These are phyloP conservation scores for Aquilaria agallochum DNA, from an alignment of 441 rosid species.

Conservation along the genomic window DNA sequence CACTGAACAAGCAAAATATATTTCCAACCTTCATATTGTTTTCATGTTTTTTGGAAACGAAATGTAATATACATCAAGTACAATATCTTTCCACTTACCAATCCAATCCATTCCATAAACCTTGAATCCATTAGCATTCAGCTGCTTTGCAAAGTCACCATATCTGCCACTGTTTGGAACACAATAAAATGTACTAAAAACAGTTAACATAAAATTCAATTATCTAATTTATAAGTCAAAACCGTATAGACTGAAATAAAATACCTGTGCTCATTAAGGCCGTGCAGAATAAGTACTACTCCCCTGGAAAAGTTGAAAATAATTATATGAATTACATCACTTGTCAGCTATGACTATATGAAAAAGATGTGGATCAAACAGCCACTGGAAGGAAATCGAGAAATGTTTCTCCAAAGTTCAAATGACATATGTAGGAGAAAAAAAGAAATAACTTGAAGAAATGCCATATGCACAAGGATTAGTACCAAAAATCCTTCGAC, in stretches of 20 bases:
- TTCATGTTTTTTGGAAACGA: too few species aligned
- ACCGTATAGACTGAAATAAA: slow-evolving; percentile 11
- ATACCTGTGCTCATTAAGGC: slow-evolving; percentile 84
- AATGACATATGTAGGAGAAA: too few species aligned
- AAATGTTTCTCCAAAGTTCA: too few species aligned
- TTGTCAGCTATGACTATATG: too few species aligned
- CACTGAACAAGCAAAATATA: neutral
- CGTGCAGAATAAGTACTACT: slow-evolving; percentile 65
- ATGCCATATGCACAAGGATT: too few species aligned
- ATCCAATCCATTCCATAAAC: slow-evolving; percentile 80
- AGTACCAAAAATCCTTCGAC: too few species aligned
- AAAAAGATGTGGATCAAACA: too few species aligned
- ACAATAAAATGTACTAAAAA: neutral
- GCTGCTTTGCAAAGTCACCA: slow-evolving; percentile 59
- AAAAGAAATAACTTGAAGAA: too few species aligned
- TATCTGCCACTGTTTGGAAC: slow-evolving; percentile 60
- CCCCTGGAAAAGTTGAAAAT: slow-evolving; percentile 42
- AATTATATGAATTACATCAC: too few species aligned
- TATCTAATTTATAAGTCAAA: neutral
- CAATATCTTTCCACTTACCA: slow-evolving; percentile 34
- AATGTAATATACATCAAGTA: neutral
- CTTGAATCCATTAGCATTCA: slow-evolving; percentile 65
- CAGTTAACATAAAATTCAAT: neutral
- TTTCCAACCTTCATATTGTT: neutral
- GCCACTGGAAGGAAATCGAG: too few species aligned